A percentile compares a stretch with the other conserved stretches of the same genome.
phyloP scores from a whole-genome alignment of 345 rosid genomes.

The Eucalyptus sp. region DNA sequence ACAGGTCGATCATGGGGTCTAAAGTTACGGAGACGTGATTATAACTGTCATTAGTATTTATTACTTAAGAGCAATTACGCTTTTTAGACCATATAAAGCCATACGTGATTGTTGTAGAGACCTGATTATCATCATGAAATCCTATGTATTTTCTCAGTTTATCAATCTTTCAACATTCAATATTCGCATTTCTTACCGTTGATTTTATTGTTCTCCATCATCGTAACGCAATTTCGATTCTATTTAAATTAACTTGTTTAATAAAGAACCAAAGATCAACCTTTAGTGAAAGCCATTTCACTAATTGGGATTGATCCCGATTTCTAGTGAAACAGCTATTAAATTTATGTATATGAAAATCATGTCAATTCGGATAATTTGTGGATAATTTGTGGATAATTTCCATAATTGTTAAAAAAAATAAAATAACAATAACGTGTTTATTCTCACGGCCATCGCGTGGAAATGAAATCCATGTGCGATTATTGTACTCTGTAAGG shows the following conservation, averaged over 20 bases:
- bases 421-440: no score
- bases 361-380: background rate
- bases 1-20: background rate
- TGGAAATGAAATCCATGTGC: no score
- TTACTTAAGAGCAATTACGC: background rate
- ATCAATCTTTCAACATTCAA: background rate
- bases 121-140: background rate
- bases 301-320: background rate
- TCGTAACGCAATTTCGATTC: background rate
- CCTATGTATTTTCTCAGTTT: background rate
- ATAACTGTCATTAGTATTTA: background rate
- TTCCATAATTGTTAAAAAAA: background rate
- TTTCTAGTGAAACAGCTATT: background rate
- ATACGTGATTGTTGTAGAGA: background rate
- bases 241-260: background rate
- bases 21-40: background rate
- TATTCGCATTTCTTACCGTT: background rate
- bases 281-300: no score
- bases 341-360: background rate
- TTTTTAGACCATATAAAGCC: background rate
- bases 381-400: background rate
- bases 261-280: no score
- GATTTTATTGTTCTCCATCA: background rate
- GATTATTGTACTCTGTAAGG: no score
- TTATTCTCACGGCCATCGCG: no score